These are phyloP conservation scores for Boletus pseudopeckii DNA, from an alignment of 768 basidiomycete genomes.

Conservation along the genomic window DNA sequence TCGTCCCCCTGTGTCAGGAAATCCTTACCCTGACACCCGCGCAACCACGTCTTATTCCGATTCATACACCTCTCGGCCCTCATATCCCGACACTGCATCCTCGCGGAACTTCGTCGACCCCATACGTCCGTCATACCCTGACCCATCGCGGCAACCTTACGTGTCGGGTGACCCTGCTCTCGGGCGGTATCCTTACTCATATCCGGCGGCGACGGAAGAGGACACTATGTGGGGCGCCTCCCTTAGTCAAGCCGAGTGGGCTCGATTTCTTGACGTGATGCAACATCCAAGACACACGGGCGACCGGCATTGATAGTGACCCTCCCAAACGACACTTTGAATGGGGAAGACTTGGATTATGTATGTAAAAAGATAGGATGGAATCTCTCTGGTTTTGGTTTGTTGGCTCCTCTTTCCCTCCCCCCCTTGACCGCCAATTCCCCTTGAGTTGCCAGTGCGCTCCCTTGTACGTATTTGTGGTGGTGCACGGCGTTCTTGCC, in stretches of 20 bases:
- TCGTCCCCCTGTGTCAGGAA: conserved; percentile 20
- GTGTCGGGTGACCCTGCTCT: conserved; percentile 21
- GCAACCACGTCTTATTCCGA: conserved; percentile 23
- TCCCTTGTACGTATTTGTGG: conserved; percentile 25
- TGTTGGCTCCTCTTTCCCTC: conserved; percentile 4
- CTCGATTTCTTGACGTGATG: conserved; percentile 60
- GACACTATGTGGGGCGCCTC: conserved; percentile 71
- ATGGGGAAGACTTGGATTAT: conserved; percentile 19
- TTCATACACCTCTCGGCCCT: conserved; percentile 21
- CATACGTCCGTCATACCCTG: conserved; percentile 22
- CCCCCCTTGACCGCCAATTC: not conserved
- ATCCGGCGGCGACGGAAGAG: conserved; percentile 51
- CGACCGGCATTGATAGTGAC: conserved; percentile 25
- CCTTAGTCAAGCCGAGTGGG: conserved; percentile 77
- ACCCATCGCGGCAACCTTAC: conserved; percentile 29
- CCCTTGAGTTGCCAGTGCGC: conserved; percentile 16
- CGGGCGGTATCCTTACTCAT: conserved; percentile 33
- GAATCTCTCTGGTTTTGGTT: conserved; percentile 23
- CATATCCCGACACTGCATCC: conserved; percentile 24
- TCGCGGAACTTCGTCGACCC: conserved; percentile 25
- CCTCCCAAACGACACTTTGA: conserved; percentile 5
- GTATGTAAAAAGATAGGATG: conserved; percentile 31
- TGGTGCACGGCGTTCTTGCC: conserved; percentile 17
- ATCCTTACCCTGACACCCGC: conserved; percentile 31
- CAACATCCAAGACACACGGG: conserved; percentile 40